Percentiles rank a stretch among this genome's conserved stretches.
These are phyloP conservation scores for Phascolomyces articulosus DNA, from an alignment of 371 early-diverging fungal genomes.

Conservation along the genomic window DNA sequence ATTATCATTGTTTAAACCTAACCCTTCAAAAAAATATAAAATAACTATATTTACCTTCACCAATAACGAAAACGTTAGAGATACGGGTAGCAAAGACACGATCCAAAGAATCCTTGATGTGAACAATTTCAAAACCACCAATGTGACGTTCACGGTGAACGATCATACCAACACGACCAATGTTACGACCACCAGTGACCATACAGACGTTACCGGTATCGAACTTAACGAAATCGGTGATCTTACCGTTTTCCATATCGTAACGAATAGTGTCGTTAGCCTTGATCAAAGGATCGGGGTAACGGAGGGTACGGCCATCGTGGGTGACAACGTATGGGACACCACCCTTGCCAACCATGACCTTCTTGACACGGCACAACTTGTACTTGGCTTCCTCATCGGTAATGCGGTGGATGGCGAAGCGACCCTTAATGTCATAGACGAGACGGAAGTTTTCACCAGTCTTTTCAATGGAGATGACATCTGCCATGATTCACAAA, in stretches of 20 bases:
- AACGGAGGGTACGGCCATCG: slow-evolving; percentile 99
- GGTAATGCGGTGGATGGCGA: slow-evolving; percentile 99
- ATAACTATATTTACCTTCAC: slow-evolving; percentile 40
- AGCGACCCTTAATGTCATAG: slow-evolving; percentile 99
- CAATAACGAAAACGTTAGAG: slow-evolving; percentile 94
- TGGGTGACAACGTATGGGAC: slow-evolving; percentile 98
- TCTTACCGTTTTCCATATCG: slow-evolving; percentile 94
- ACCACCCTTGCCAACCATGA: slow-evolving; percentile 92
- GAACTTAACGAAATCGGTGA: slow-evolving; percentile 94
- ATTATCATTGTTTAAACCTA: too few species aligned
- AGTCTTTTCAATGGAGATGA: slow-evolving; percentile 98
- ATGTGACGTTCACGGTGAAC: slow-evolving; percentile 96
- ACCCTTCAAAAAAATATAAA: background rate
- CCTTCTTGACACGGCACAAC: slow-evolving; percentile 97
- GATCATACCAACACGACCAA: slow-evolving; percentile 99
- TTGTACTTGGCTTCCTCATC: slow-evolving; percentile 99
- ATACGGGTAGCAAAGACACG: slow-evolving; percentile 91
- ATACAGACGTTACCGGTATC: slow-evolving; percentile 96
- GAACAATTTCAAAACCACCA: slow-evolving; percentile 97
- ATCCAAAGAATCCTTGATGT: slow-evolving; percentile 91
- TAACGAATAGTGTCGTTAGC: slow-evolving; percentile 99
- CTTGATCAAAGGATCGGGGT: slow-evolving; percentile 99
- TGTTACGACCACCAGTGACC: slow-evolving; percentile 99
- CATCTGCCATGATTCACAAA: slow-evolving; percentile 66
- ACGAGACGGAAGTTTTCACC: slow-evolving; percentile 99